A percentile compares a stretch with the other conserved stretches of the same genome.
phyloP scores from a whole-genome alignment of 1,284 basidiomycete genomes.

The Malassezia nana region DNA sequence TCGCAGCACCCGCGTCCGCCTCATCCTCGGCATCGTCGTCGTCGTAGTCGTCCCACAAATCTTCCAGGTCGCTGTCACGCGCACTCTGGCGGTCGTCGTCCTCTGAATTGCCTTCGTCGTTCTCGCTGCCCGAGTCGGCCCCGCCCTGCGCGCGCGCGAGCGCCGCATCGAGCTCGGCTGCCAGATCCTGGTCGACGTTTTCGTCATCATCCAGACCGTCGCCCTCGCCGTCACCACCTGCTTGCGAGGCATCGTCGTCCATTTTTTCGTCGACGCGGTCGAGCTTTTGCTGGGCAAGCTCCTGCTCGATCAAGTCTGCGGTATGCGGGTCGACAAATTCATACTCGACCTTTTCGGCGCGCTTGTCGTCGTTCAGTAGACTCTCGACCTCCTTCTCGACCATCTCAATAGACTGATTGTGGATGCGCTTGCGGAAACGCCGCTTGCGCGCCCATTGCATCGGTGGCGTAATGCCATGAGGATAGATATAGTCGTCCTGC shows the following conservation, averaged over 20 bases:
- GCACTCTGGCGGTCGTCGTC: slow-evolving; percentile 25
- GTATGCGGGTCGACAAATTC: slow-evolving; percentile 32
- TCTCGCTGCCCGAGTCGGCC: slow-evolving; percentile 51
- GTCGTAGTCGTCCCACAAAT: slow-evolving; percentile 40
- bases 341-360: slow-evolving; percentile 60
- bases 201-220: slow-evolving; percentile 55
- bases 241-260: slow-evolving; percentile 20
- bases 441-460: slow-evolving; percentile 82
- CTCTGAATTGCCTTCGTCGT: slow-evolving; percentile 42
- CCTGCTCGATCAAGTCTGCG: slow-evolving; percentile 15
- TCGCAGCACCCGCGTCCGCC: slow-evolving; percentile 1
- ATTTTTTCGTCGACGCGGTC: slow-evolving; percentile 12
- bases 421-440: slow-evolving; percentile 80
- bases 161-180: slow-evolving; percentile 51
- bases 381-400: slow-evolving; percentile 94
- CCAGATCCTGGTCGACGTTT: slow-evolving; percentile 53
- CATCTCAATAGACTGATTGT: slow-evolving; percentile 83
- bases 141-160: slow-evolving; percentile 49
- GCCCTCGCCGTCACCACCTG: slow-evolving; percentile 23
- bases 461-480: slow-evolving; percentile 90
- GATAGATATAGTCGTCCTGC: slow-evolving; percentile 87
- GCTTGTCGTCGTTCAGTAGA: slow-evolving; percentile 71
- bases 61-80: slow-evolving; percentile 29
- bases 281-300: slow-evolving; percentile 12
- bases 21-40: slow-evolving; percentile 28